These are phyloP conservation scores for Bertia moriformis DNA, from an alignment of 2,329 filamentous ascomycete genomes.

Conservation along the genomic window DNA sequence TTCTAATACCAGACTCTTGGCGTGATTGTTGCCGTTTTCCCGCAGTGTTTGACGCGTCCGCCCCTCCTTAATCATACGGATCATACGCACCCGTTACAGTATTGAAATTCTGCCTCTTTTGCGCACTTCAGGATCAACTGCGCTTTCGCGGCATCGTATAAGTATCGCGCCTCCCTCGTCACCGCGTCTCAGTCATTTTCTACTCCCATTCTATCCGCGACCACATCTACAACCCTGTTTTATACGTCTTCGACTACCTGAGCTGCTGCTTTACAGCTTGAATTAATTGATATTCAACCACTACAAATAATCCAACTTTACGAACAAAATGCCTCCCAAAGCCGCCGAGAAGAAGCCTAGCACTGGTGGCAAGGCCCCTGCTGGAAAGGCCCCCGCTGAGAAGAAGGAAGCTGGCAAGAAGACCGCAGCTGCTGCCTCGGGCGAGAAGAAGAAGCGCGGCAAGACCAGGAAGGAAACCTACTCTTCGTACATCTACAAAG, in stretches of 20 bases:
- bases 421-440: constrained; percentile 63
- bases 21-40: neutral
- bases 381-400: constrained; percentile 55
- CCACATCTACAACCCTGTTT: constrained; percentile 6
- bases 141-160: constrained; percentile 22
- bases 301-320: constrained; percentile 11
- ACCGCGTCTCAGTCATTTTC: constrained; percentile 12
- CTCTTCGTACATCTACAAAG: constrained; percentile 99
- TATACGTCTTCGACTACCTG: constrained; percentile 3
- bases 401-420: constrained; percentile 99
- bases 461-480: constrained; percentile 99
- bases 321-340: constrained; percentile 83
- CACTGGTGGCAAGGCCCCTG: constrained; percentile 68
- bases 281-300: constrained; percentile 5
- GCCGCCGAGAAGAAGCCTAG: constrained; percentile 97
- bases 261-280: neutral
- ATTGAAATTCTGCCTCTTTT: constrained; percentile 26
- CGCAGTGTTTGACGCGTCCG: constrained; percentile 4
- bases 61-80: constrained; percentile 23
- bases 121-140: constrained; percentile 2
- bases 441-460: constrained; percentile 99
- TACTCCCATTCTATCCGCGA: constrained; percentile 17
- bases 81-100: constrained; percentile 23
- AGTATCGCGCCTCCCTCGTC: constrained; percentile 22
- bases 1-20: constrained; percentile 6